Evolutionary conservation across 176 grass and related monocot species (phyloP).

Genomic region (Tillandsia fasciculata): DNA sequence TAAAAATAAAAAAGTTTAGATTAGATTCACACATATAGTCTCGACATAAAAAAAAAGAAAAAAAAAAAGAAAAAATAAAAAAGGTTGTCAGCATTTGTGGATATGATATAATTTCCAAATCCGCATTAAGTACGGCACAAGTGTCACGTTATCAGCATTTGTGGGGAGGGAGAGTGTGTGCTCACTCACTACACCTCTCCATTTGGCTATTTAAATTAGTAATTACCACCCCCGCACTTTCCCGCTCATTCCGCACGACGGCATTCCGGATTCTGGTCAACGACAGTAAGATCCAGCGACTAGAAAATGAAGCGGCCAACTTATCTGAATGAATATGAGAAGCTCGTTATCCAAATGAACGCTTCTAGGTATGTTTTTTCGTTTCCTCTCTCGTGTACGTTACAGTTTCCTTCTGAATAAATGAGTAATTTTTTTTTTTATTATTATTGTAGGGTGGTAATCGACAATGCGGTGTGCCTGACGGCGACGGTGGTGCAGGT

Average conservation of each 20-base stretch:
- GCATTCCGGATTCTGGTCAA: too few relatives aligned
- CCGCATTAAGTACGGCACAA: background rate
- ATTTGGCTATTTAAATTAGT: background rate
- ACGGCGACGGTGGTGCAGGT: conserved; percentile 74
- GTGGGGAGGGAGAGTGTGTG: background rate
- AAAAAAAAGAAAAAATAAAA: too few relatives aligned
- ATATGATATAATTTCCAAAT: too few relatives aligned
- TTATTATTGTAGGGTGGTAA: conserved; percentile 39
- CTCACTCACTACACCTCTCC: background rate
- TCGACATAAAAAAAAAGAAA: too few relatives aligned
- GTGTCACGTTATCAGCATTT: background rate
- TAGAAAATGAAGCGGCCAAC: conserved; percentile 55
- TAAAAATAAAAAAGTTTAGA: too few relatives aligned
- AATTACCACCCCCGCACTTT: too few relatives aligned
- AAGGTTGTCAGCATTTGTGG: too few relatives aligned
- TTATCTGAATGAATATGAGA: conserved; percentile 83
- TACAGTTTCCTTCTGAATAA: background rate
- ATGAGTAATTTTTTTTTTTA: background rate
- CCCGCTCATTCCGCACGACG: too few relatives aligned
- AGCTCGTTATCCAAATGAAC: conserved; percentile 90
- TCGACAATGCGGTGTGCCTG: conserved; percentile 83
- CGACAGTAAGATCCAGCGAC: too few relatives aligned
- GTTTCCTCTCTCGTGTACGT: background rate
- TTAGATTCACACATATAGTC: too few relatives aligned
- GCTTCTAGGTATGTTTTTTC: conserved; percentile 30